Evolutionary conservation across 306 rosid species (phyloP), one percentile per base, ranked within the genome.

Genomic region (Arachis stenosperma): DNA sequence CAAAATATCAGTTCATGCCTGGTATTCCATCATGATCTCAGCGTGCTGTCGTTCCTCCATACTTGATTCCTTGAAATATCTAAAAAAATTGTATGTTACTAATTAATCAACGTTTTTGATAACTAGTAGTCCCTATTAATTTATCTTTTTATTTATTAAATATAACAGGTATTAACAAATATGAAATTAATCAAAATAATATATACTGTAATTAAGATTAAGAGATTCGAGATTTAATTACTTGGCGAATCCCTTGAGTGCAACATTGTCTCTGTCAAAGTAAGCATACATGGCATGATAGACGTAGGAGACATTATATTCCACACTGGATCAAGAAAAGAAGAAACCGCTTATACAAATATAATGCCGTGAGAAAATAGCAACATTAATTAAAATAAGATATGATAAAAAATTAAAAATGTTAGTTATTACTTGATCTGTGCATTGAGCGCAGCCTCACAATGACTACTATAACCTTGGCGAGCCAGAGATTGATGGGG

Each of bases 221-320:
- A 33, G 37, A 33, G 4, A 33, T 33, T 2, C 0, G 37, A 4
- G 4, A 33, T 33, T 22, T 22, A 22, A 22, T 22, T 79, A 84
- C 88, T 77, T 84, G 33, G 88, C 88, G 7, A 81, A 30, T 15
- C 85, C 88, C 68, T 73, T 84, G 57, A 84, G 73, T 44, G 85
- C 75, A 65, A 84, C 83, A 65, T 84, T 84, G 65, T 84, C 87
- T 70, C 87, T 73, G 73, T 77, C 82, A 50, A 84, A 84, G 67
- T 72, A 72, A 4, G 81, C 84, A 71, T 53, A 83, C 79, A 83
- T 60, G 72, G 76, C 81, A 66, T 79, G 83, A 46, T 82, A 82
- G 75, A 70, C 83, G 57, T 78, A 75, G 69, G 86, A 82, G 67
- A 78, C 63, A 59, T 54, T 82, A 75, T 82, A 78, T 22, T 82